phyloP scores from a whole-genome alignment of 2,329 filamentous ascomycete genomes.

The Torrubiellomyces zombiae region DNA sequence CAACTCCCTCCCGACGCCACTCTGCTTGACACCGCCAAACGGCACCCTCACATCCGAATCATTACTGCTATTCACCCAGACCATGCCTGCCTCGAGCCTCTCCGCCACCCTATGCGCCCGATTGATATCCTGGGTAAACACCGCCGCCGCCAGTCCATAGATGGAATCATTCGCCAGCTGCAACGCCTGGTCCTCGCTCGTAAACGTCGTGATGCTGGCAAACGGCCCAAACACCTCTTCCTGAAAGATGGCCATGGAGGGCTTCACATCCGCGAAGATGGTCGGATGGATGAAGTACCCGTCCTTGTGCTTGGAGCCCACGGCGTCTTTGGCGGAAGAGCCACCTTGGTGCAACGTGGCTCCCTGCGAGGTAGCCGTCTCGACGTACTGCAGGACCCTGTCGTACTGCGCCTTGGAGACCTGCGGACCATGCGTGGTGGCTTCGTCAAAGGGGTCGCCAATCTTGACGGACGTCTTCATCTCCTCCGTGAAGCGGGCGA shows the following conservation, averaged over 20 bases:
- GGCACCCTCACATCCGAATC: conserved; percentile 26
- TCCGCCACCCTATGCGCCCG: conserved; percentile 30
- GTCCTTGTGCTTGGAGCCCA: conserved; percentile 20
- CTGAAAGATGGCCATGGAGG: conserved; percentile 25
- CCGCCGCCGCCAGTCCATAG: conserved; percentile 43
- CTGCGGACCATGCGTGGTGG: conserved; percentile 60
- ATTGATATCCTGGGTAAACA: conserved; percentile 44
- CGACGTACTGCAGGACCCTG: conserved; percentile 51
- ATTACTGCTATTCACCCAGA: conserved; percentile 33
- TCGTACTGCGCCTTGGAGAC: conserved; percentile 57
- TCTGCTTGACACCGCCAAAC: conserved; percentile 31
- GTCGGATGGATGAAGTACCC: conserved; percentile 30
- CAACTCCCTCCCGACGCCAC: conserved; percentile 27
- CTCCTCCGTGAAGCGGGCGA: conserved; percentile 42
- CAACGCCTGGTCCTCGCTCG: conserved; percentile 24
- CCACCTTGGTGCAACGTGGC: conserved; percentile 50
- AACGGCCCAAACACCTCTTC: conserved; percentile 32
- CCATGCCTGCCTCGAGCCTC: conserved; percentile 43
- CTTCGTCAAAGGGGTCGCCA: conserved; percentile 53
- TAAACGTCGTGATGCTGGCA: conserved; percentile 23
- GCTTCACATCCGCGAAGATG: conserved; percentile 24
- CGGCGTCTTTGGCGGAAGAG: conserved; percentile 21
- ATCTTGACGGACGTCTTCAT: conserved; percentile 44
- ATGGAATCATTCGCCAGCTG: conserved; percentile 31
- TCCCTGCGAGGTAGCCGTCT: conserved; percentile 53